Evolutionary conservation across 345 rosid genomes (phyloP), one percentile per base, ranked within the genome.

Genomic region (Balakata baccata): DNA sequence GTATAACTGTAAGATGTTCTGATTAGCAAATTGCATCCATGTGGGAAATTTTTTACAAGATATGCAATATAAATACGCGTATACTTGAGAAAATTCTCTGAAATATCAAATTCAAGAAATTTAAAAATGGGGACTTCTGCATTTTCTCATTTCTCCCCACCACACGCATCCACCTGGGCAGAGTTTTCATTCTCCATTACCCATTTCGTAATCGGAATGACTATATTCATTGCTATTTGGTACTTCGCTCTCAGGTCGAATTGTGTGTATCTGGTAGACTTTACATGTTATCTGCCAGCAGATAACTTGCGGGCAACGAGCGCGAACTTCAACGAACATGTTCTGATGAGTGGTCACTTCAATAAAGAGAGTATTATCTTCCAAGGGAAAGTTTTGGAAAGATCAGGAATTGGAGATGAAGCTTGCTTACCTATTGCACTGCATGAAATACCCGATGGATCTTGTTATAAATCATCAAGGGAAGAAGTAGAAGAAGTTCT

Each of bases 321-420:
- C 73, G 56, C 87, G 6, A 56, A 62, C 69, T 86, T 82, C 83
- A 53, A 78, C 3, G 90, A 90, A 56, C 87, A 87, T 65, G 25
- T 80, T 2, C 79, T 83, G 1, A 3, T 23, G 8, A 12, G 59
- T 5, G 60, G 75, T 23, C 3, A 11, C 0, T 86, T 82, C 13
- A 82, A 65, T 39, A 37, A 22, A 63, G 87, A 81, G 22, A 83
- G 86, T 76, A 39, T 76, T 13, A 81, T 83, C 49, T 88, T 89
- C 70, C 90, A 80, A 46, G 73, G 11, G 2, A 90, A 80, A 75
- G 79, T 88, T 50, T 8, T 78, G 70, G 84, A 89, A 71, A 77
- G 84, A 66, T 86, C 90, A 25, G 97, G 91, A 14, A 79, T 89
- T 11, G 85, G 93, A n/a, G 81, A 82, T 56, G 90, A 86, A 74